Conservation (phyloP, 192 early-diverging fungal species). For the Diversispora epigaea region DNA sequence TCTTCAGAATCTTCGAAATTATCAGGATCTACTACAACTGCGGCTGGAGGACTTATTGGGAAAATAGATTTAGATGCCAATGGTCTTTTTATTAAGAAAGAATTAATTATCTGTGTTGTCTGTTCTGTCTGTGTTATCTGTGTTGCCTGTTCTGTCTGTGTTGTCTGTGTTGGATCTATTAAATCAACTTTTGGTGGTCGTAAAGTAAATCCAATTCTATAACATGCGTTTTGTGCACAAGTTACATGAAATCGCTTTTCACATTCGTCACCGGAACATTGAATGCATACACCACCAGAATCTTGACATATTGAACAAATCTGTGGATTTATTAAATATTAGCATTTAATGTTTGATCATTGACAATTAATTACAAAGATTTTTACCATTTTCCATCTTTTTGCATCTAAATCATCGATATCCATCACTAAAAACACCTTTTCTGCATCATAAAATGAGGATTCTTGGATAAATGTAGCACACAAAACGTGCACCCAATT, state of each 20-base stretch:
- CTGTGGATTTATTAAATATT: slow-evolving; percentile 28
- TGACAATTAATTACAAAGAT: not conserved
- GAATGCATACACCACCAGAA: slow-evolving; percentile 43
- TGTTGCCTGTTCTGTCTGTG: not conserved
- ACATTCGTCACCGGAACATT: slow-evolving; percentile 43
- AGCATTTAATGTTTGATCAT: not conserved
- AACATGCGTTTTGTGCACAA: slow-evolving; percentile 47
- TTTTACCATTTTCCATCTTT: slow-evolving; percentile 34
- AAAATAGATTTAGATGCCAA: too few relatives aligned
- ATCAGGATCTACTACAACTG: too few relatives aligned
- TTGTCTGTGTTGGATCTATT: not conserved
- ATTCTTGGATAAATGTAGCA: slow-evolving; percentile 58
- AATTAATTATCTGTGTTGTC: not conserved
- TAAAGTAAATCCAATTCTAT: slow-evolving; percentile 48
- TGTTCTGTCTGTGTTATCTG: not conserved
- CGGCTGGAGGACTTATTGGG: too few relatives aligned
- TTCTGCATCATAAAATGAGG: slow-evolving; percentile 46
- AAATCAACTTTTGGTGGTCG: slow-evolving; percentile 22
- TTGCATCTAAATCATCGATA: slow-evolving; percentile 43
- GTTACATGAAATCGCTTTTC: slow-evolving; percentile 48
- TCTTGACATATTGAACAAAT: slow-evolving; percentile 40
- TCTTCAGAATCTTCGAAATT: too few relatives aligned
- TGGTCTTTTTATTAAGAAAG: too few relatives aligned
- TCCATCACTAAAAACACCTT: slow-evolving; percentile 49
- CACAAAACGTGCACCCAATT: slow-evolving; percentile 79